Conservation (phyloP, 2,329 filamentous ascomycete genomes). For the Plenodomus tracheiphilus region DNA sequence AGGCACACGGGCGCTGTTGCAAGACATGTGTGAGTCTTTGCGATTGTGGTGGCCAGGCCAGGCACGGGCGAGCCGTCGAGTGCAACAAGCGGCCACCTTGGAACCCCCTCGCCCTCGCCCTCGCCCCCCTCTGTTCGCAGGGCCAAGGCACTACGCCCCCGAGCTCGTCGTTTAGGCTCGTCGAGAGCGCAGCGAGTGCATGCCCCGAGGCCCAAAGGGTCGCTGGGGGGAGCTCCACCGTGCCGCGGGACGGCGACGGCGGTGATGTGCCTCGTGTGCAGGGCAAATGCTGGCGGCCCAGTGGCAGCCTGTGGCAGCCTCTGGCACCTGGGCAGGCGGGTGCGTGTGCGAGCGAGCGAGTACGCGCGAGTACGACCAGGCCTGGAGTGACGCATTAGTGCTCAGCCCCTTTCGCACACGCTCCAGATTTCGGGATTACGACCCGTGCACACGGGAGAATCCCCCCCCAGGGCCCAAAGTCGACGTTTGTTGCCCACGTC, state of each 20-base stretch:
- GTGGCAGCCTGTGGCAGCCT: too few relatives aligned
- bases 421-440: constrained; percentile 7
- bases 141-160: neutral
- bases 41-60: too few relatives aligned
- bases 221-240: neutral
- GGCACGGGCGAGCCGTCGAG: too few relatives aligned
- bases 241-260: neutral
- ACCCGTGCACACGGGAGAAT: constrained; percentile 15
- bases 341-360: constrained; percentile 8
- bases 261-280: constrained; percentile 1
- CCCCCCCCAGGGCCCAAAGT: constrained; percentile 9
- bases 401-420: constrained; percentile 16
- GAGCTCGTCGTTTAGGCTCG: neutral
- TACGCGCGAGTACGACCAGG: too few relatives aligned
- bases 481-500: constrained; percentile 6
- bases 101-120: too few relatives aligned
- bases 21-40: too few relatives aligned
- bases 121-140: neutral
- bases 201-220: neutral
- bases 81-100: too few relatives aligned
- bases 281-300: neutral
- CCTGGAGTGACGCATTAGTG: constrained; percentile 6
- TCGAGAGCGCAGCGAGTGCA: neutral
- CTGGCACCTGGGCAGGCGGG: too few relatives aligned
- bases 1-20: too few relatives aligned